Percentiles rank a stretch among this genome's conserved stretches.
Evolutionary conservation across 352 stramenopile genomes (phyloP).

Genomic region (Phytophthora fragariaefolia): DNA sequence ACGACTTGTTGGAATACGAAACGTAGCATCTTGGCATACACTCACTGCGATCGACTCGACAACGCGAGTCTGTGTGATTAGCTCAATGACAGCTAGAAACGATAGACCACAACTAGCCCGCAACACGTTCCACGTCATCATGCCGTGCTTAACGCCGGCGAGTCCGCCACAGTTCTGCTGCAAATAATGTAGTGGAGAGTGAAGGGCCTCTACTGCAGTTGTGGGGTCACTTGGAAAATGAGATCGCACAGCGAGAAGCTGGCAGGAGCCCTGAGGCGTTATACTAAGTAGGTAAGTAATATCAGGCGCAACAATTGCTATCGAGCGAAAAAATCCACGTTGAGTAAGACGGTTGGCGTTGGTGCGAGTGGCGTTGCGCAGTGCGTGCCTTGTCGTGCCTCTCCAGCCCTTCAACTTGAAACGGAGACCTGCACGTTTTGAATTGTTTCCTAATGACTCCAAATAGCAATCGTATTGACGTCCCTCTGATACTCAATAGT

Average conservation of each 20-base stretch:
- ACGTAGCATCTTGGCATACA: slow-evolving; percentile 57
- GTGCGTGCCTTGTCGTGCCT: slow-evolving; percentile 9
- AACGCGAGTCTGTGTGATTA: background rate
- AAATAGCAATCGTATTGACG: background rate
- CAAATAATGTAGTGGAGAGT: slow-evolving; percentile 21
- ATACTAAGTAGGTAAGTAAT: background rate
- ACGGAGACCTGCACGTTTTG: slow-evolving; percentile 12
- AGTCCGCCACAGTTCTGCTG: slow-evolving; percentile 12
- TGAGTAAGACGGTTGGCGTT: slow-evolving; percentile 8
- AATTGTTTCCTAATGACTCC: background rate
- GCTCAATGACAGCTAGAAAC: slow-evolving; percentile 3
- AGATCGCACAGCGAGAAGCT: slow-evolving; percentile 23
- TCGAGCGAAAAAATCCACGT: slow-evolving; percentile 25
- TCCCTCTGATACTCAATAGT: slow-evolving; percentile 15
- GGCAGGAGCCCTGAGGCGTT: slow-evolving; percentile 5
- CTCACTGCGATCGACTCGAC: slow-evolving; percentile 22
- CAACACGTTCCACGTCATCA: slow-evolving; percentile 18
- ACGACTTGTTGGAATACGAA: slow-evolving; percentile 31
- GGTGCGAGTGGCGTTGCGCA: slow-evolving; percentile 10
- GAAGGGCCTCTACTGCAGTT: slow-evolving; percentile 15
- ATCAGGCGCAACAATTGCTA: slow-evolving; percentile 1
- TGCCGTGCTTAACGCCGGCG: slow-evolving; percentile 5
- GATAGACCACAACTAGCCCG: slow-evolving; percentile 6
- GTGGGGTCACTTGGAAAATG: slow-evolving; percentile 33
- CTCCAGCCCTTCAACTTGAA: slow-evolving; percentile 9